Base-by-base conservation (phyloP, 169 alveolate species). In the Blepharisma undulans region DNA sequence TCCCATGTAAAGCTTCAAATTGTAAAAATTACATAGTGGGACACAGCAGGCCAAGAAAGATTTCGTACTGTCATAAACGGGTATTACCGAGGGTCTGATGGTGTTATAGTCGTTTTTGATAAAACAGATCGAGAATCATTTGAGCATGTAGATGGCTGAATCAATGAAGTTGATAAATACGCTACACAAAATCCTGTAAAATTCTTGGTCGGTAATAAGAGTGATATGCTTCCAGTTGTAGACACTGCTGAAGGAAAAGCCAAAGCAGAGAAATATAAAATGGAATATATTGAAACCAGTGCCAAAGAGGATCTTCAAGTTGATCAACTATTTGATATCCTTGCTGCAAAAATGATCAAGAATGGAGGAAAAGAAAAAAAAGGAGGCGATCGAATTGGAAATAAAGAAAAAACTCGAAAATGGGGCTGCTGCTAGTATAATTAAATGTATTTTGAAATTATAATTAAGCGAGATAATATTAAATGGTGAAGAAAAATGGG, bases 61-160 rank as follows among this genome's bases (percentile, higher is more conserved):
- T 94, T 94, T 92, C 87, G 90, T 72, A 94, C 96, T n/a, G 92
- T 94, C 82, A 94, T 95, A 72, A 66, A 88, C n/a, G 81, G 91
- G n/a, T 94, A 92, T 86, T 94, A 94, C 91, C 91, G 93, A 87
- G 96, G 96, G n/a, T 95, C 96, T 30, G 95, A 94, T 76, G 96
- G 96, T n/a, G 92, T 94, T 90, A 92, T 79, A 27, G 61, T 79
- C 61, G 34, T 32, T 29, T 79, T 27, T 32, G 99, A 98, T 92
- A 98, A 98, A 8, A 97, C 99, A 32, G 98, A 98, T 92, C 93
- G 98, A 80, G 98, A 96, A 25, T 97, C 99, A n/a, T 98, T 98
- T 87, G 98, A 96, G 76, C 97, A 97, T 91, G 99, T 99, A 76
- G 98, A 98, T 80, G 97, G 96, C 82, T 99, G 99, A 99, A 97